A percentile compares a stretch with the other conserved stretches of the same genome.
Conservation (phyloP, 768 basidiomycete genomes). For the Clathrus columnatus region DNA sequence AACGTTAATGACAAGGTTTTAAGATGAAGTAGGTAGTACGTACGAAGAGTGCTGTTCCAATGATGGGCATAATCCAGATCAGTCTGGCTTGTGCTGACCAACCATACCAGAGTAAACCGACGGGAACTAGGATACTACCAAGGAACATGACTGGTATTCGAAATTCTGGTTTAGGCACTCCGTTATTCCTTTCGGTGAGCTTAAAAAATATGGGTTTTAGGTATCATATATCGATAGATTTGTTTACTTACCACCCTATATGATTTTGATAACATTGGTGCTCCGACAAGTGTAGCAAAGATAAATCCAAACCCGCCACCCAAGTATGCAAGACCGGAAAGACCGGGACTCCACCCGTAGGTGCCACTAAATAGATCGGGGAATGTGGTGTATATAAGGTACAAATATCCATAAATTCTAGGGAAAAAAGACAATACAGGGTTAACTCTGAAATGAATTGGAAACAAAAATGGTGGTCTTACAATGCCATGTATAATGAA, state of each 20-base stretch:
- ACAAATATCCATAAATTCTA: conserved; percentile 16
- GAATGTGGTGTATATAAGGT: conserved; percentile 26
- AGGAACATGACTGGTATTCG: conserved; percentile 27
- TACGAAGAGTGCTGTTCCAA: conserved; percentile 14
- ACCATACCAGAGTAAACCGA: conserved; percentile 22
- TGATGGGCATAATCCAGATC: conserved; percentile 15
- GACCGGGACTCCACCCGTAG: conserved; percentile 29
- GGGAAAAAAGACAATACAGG: conserved; percentile 66
- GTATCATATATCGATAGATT: not conserved
- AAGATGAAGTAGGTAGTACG: not conserved
- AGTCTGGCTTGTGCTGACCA: conserved; percentile 12
- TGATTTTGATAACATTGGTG: conserved; percentile 35
- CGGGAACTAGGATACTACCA: conserved; percentile 25
- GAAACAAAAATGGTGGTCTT: not conserved
- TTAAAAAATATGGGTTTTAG: conserved; percentile 12
- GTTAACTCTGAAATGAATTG: conserved; percentile 80
- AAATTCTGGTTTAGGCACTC: conserved; percentile 7
- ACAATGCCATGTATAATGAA: conserved; percentile 12
- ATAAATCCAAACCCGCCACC: conserved; percentile 52
- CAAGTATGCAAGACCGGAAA: conserved; percentile 30
- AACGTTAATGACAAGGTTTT: not conserved
- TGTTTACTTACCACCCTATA: conserved; percentile 36
- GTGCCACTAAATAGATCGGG: conserved; percentile 29
- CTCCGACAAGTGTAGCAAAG: conserved; percentile 38
- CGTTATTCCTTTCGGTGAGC: conserved; percentile 8